Evolutionary conservation across 2,329 filamentous ascomycete genomes (phyloP).

Genomic region (Pyricularia grisea): DNA sequence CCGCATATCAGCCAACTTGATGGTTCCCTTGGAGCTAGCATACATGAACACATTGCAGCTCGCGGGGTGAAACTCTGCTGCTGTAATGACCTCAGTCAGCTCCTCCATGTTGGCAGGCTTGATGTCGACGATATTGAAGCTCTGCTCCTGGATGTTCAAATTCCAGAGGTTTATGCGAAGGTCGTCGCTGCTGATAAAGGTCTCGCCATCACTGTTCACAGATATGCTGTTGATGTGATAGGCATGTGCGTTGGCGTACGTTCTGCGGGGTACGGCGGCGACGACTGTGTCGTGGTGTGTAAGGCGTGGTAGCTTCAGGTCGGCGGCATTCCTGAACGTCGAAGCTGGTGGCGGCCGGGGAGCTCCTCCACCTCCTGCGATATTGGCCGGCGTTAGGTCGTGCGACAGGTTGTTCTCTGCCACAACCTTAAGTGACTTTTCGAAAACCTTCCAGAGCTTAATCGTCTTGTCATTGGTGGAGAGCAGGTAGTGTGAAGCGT

Average conservation of each 20-base stretch:
- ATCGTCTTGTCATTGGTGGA: conserved; percentile 99
- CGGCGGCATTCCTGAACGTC: conserved; percentile 69
- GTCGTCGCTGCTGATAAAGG: conserved; percentile 98
- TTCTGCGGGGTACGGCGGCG: conserved; percentile 88
- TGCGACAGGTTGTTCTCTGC: conserved; percentile 97
- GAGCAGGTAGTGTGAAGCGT: conserved; percentile 94
- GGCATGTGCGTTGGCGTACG: conserved; percentile 95
- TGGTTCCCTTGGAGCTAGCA: conserved; percentile 96
- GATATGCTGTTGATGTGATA: conserved; percentile 99
- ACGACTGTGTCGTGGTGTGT: conserved; percentile 98
- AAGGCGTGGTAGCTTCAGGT: conserved; percentile 88
- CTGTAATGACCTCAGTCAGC: conserved; percentile 96
- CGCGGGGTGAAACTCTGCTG: conserved; percentile 90
- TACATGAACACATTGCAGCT: conserved; percentile 99
- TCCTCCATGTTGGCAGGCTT: conserved; percentile 99
- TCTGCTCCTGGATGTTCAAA: conserved; percentile 97
- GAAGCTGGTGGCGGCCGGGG: conserved; percentile 62
- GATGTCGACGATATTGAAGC: conserved; percentile 99
- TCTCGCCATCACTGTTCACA: conserved; percentile 99
- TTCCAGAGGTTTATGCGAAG: conserved; percentile 98
- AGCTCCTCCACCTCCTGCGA: conserved; percentile 67
- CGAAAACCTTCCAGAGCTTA: conserved; percentile 99
- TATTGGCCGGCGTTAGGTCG: conserved; percentile 72
- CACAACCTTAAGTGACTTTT: conserved; percentile 98
- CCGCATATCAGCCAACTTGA: conserved; percentile 97